Conservation (phyloP, 192 early-diverging fungal species). For the Coemansia sp. region DNA sequence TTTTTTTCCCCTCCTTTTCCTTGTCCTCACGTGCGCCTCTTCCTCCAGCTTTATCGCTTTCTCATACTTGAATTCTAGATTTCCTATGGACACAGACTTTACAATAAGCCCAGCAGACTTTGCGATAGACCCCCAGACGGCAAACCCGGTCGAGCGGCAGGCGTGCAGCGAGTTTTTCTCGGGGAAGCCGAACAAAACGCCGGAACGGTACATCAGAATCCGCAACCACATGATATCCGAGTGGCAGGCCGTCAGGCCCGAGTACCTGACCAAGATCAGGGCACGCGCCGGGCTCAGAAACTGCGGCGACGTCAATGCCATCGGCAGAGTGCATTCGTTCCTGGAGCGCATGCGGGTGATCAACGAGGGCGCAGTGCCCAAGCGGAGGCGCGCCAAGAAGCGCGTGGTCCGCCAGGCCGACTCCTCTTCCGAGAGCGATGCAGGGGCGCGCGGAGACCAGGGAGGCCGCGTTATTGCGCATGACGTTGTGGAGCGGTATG, state of each 20-base stretch:
- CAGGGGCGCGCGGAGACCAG: constrained; percentile 11
- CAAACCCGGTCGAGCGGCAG: constrained; percentile 17
- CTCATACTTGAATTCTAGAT: too few relatives aligned
- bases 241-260: constrained; percentile 67
- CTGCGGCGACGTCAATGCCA: constrained; percentile 93
- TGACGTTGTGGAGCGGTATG: constrained; percentile 21
- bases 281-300: constrained; percentile 70
- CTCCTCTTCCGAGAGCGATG: background rate
- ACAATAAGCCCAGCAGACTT: too few relatives aligned
- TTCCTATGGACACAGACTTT: too few relatives aligned
- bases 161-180: constrained; percentile 63
- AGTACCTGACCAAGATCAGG: constrained; percentile 82
- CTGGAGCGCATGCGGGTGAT: constrained; percentile 76
- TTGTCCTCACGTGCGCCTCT: too few relatives aligned
- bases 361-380: constrained; percentile 61
- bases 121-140: background rate
- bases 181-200: constrained; percentile 73
- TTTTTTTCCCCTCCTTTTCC: too few relatives aligned
- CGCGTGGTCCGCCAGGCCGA: background rate
- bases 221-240: constrained; percentile 83
- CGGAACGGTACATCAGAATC: constrained; percentile 83
- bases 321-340: constrained; percentile 80
- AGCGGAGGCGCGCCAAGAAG: constrained; percentile 9
- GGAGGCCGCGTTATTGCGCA: constrained; percentile 43
- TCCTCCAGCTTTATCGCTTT: too few relatives aligned